These are phyloP conservation scores for Westerdykella sp. DNA, from an alignment of 2,329 filamentous ascomycete genomes.

Conservation along the genomic window DNA sequence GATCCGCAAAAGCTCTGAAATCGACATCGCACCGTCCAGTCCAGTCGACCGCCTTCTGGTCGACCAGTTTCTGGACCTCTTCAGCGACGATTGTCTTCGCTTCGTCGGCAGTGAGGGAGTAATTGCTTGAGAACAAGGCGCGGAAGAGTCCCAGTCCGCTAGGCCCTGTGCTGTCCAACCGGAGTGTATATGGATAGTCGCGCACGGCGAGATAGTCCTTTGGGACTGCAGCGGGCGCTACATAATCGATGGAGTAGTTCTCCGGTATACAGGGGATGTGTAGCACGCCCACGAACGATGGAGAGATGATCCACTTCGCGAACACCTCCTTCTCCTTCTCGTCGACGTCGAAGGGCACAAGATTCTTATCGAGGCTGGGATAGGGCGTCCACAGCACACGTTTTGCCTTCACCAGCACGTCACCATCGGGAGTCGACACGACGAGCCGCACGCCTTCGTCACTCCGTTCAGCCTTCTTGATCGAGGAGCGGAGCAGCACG, in stretches of 20 bases:
- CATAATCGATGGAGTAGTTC: conserved; percentile 11
- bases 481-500: conserved; percentile 8
- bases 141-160: conserved; percentile 10
- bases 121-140: conserved; percentile 12
- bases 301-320: conserved; percentile 4
- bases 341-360: conserved; percentile 10
- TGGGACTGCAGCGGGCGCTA: conserved; percentile 6
- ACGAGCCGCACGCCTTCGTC: conserved; percentile 2
- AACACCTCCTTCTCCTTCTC: conserved; percentile 9
- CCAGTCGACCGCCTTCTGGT: conserved; percentile 5
- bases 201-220: conserved; percentile 12
- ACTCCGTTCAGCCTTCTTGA: conserved; percentile 5
- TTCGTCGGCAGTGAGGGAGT: conserved; percentile 4
- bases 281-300: conserved; percentile 11
- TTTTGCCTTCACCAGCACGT: conserved; percentile 14
- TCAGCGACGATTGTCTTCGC: conserved; percentile 5
- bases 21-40: conserved; percentile 6
- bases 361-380: conserved; percentile 6
- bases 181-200: conserved; percentile 13
- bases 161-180: conserved; percentile 16
- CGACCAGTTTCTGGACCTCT: conserved; percentile 5
- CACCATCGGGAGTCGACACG: conserved; percentile 4
- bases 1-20: conserved; percentile 11
- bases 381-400: conserved; percentile 13
- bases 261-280: conserved; percentile 17